Evolutionary conservation across 768 basidiomycete genomes (phyloP), one percentile per base, ranked within the genome.

Genomic region (Favolaschia claudopus): DNA sequence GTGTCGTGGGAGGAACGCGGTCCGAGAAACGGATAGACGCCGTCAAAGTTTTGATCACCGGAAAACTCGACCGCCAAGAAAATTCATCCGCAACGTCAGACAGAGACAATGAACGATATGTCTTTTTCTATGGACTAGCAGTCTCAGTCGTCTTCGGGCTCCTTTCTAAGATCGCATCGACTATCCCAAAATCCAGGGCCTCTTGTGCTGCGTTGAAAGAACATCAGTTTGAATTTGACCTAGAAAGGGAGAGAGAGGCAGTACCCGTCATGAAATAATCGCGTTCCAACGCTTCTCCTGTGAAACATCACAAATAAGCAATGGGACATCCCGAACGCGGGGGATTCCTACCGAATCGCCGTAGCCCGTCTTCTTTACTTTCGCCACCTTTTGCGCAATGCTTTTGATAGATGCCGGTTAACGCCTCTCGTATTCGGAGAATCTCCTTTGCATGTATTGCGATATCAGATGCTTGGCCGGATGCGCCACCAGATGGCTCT

Each of bases 371-470:
- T 49, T 80, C 84, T 53, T 83, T 77, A 55, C 71, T 80, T 77
- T 97, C 95, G 28, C 80, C 86, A 44, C 80, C 77, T 64, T 80
- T 84, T 17, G 76, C 82, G 74, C 96, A 97, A 70, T 98, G 96
- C 63, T 81, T 82, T 71, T 92, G 92, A 79, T 97, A 97, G 70
- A 97, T 95, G 47, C 84, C 81, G 19, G 96, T 97, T 50, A 98
- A 79, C 5, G 89, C 73, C 60, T 91, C 85, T 39, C 96, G 84
- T 61, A 96, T 89, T 37, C 95, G 88, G 25, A 99, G 82, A 68
- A 99, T 99, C 76, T 98, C 95, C 72, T 91, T 92, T 4, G 96
- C 96, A 70, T 96, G 94, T 61, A 96, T 96, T n/a, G 95, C 93
- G 65, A 99, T 96, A 75, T 99, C 96, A 36, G 90, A 89, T 20